Base-by-base conservation (phyloP, 169 alveolate species). In the Toxoplasma gondii region DNA sequence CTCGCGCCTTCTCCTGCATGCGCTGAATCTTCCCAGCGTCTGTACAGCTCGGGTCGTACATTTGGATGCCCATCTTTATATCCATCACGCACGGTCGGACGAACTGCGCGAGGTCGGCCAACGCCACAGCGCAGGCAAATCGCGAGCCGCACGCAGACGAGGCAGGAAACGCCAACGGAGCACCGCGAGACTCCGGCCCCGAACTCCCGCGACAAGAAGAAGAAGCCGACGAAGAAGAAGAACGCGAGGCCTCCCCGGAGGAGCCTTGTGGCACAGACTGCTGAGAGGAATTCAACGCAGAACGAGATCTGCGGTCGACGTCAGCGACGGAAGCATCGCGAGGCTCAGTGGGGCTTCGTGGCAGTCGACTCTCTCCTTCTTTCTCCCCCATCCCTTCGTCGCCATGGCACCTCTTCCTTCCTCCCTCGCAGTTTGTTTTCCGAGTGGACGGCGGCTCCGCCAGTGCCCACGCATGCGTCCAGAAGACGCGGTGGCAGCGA, bases 1-100 rank as follows among this genome's bases (percentile, higher is more conserved):
- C 53, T 54, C 53, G 34, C 53, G 82, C 92, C 39, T 88, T 88
- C 64, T n/a, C 43, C 64, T 88, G 92, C 92, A 88, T 88, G 92
- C 92, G 92, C 53, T 22, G 43, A 12, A 39, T 45, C 64, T 88
- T 88, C 81, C 0, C 82, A 9, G 54, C 54, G 41, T 64, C 84
- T 16, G 70, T 86, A 10, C 64, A 64, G n/a, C 41, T 27, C n/a
- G 38, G 53, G 39, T 54, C 74, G 86, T 64, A 36, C 92, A 88
- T 88, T 36, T 88, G 92, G 36, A 12, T n/a, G 41, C 92, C 92
- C 67, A 88, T 54, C 92, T 88, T 88, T n/a, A 88, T 9, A 36
- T 88, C 92, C 92, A 88, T 53, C 39, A 88, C 83, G 83, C 92
- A 88, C 10, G 92, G 81, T 4, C 67, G 45, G 10, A 31, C 86